phyloP scores from a whole-genome alignment of 352 stramenopile genomes.

The Pilasporangium apinafurcum region DNA sequence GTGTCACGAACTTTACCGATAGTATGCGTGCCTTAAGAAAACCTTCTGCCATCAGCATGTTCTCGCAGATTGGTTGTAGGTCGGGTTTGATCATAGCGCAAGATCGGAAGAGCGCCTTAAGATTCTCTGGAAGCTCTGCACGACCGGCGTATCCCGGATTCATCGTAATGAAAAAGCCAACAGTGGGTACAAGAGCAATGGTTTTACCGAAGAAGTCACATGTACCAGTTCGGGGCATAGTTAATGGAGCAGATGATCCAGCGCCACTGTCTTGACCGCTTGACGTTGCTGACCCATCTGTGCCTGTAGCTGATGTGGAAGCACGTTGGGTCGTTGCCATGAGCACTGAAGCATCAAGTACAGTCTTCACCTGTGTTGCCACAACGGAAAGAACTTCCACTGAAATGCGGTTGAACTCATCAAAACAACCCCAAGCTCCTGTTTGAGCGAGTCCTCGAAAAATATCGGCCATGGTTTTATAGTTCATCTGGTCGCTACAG shows the following conservation, averaged over 20 bases:
- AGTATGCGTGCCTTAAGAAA: constrained; percentile 83
- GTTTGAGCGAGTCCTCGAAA: constrained; percentile 93
- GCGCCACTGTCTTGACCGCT: constrained; percentile 7
- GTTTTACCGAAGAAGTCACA: constrained; percentile 90
- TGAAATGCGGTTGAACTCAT: constrained; percentile 96
- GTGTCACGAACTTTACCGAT: constrained; percentile 87
- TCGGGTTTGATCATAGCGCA: constrained; percentile 92
- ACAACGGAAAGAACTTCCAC: constrained; percentile 96
- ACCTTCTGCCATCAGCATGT: constrained; percentile 93
- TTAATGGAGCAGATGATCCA: constrained; percentile 15
- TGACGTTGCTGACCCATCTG: constrained; percentile 11
- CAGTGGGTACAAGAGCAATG: constrained; percentile 77
- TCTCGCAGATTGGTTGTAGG: constrained; percentile 90
- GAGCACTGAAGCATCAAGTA: constrained; percentile 83
- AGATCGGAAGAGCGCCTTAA: constrained; percentile 90
- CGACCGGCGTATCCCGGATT: constrained; percentile 90
- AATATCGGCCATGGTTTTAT: constrained; percentile 95
- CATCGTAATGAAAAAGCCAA: constrained; percentile 94
- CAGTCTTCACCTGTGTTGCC: constrained; percentile 96
- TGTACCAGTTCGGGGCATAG: constrained; percentile 38
- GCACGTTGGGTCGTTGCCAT: constrained; percentile 7
- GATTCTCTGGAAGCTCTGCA: constrained; percentile 89
- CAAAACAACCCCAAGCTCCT: constrained; percentile 95
- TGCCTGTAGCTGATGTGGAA: constrained; percentile 14
- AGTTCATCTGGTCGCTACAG: constrained; percentile 91